Percentiles rank a stretch among this genome's conserved stretches.
These are phyloP conservation scores for Claviceps fusiformis DNA, from an alignment of 2,329 filamentous ascomycete species.

Conservation along the genomic window DNA sequence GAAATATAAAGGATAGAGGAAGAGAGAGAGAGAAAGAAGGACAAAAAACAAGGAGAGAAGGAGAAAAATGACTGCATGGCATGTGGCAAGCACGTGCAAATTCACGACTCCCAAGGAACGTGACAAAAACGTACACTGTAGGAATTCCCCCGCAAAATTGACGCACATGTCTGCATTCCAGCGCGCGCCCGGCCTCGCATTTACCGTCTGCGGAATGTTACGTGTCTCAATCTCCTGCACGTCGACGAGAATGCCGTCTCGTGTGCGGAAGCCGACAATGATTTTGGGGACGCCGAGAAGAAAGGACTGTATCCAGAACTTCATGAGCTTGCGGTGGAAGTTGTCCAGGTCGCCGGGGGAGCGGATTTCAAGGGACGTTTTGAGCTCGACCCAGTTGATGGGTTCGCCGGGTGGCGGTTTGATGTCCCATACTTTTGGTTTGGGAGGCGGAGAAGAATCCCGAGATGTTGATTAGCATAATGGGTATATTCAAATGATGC, in stretches of 20 bases:
- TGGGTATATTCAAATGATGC: neutral
- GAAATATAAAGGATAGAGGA: neutral
- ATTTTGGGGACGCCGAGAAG: constrained; percentile 85
- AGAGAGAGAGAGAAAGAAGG: neutral
- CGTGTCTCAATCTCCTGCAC: constrained; percentile 72
- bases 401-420: constrained; percentile 57
- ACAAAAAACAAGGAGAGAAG: neutral
- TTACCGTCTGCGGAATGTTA: constrained; percentile 62
- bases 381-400: constrained; percentile 89
- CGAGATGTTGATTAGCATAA: neutral
- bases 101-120: too few species aligned
- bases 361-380: constrained; percentile 66
- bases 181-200: constrained; percentile 46
- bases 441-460: neutral
- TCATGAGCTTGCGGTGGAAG: constrained; percentile 82
- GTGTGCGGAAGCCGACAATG: constrained; percentile 74
- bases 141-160: constrained; percentile 68
- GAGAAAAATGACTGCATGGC: too few species aligned
- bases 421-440: constrained; percentile 57
- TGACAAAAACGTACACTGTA: constrained; percentile 49
- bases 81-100: neutral
- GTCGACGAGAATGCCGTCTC: constrained; percentile 53
- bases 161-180: constrained; percentile 95
- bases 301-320: constrained; percentile 96
- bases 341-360: constrained; percentile 54